A percentile compares a stretch with the other conserved stretches of the same genome.
Conservation (phyloP, 108 stramenopile species). For the Nitzschia palea region DNA sequence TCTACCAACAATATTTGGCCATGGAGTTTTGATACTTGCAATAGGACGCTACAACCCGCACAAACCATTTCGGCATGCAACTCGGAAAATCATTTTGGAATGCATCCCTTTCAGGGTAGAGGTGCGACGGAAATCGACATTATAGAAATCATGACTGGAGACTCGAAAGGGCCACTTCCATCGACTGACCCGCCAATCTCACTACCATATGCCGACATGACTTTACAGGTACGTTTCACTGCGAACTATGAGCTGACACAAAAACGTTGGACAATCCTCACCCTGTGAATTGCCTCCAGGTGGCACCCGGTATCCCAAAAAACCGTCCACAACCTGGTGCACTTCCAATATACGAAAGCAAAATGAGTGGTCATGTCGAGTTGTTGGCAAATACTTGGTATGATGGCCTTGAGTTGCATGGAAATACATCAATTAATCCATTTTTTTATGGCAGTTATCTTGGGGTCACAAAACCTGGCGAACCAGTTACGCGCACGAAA, state of each 20-base stretch:
- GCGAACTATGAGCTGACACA: no score
- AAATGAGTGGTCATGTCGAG: slow-evolving; percentile 52
- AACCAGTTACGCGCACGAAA: slow-evolving; percentile 79
- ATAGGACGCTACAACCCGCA: slow-evolving; percentile 80
- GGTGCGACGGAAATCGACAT: slow-evolving; percentile 97
- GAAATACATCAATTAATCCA: slow-evolving; percentile 91
- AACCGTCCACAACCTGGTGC: slow-evolving; percentile 85
- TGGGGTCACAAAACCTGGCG: slow-evolving; percentile 76
- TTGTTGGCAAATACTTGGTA: slow-evolving; percentile 82
- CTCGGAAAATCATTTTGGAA: slow-evolving; percentile 84
- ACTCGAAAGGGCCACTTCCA: slow-evolving; percentile 58
- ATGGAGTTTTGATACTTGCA: slow-evolving; percentile 86
- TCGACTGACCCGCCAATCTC: slow-evolving; percentile 63
- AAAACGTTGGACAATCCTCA: background rate
- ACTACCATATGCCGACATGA: slow-evolving; percentile 88
- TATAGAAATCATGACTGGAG: slow-evolving; percentile 94
- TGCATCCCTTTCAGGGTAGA: slow-evolving; percentile 86
- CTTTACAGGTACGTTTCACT: slow-evolving; percentile 84
- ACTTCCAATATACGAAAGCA: slow-evolving; percentile 58
- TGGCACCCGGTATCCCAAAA: slow-evolving; percentile 84
- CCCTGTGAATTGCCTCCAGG: slow-evolving; percentile 34
- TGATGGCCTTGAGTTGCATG: slow-evolving; percentile 67
- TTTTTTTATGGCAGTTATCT: slow-evolving; percentile 95
- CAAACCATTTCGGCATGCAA: slow-evolving; percentile 94
- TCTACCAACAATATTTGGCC: slow-evolving; percentile 90